Conservation (phyloP, 352 stramenopile species). For the Globisporangium perplexum region DNA sequence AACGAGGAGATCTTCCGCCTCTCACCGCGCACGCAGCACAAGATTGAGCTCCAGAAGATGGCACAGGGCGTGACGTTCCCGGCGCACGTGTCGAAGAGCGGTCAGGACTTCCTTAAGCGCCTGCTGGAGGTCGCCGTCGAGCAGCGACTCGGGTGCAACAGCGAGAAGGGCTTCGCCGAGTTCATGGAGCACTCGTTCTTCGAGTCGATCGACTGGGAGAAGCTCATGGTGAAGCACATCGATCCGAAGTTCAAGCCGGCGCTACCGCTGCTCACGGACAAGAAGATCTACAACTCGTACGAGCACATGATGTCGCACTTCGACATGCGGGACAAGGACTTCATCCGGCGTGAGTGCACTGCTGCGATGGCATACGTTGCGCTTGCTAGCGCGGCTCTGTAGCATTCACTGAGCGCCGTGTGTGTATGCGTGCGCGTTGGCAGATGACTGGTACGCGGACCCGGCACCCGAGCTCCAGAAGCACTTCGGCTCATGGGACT, state of each 20-base stretch:
- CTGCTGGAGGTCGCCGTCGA: conserved; percentile 78
- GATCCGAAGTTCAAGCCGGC: conserved; percentile 75
- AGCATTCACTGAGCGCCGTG: too few relatives aligned
- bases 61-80: conserved; percentile 59
- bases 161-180: conserved; percentile 70
- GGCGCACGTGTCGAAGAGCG: conserved; percentile 49
- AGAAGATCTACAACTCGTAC: conserved; percentile 84
- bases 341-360: conserved; percentile 68
- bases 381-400: neutral
- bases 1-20: conserved; percentile 75
- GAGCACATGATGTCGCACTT: conserved; percentile 88
- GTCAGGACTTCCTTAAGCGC: conserved; percentile 72
- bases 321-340: conserved; percentile 78
- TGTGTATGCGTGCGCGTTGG: neutral
- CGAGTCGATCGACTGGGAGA: conserved; percentile 77
- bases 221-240: conserved; percentile 87
- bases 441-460: conserved; percentile 79
- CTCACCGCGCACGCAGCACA: conserved; percentile 66
- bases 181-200: conserved; percentile 91
- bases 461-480: conserved; percentile 73
- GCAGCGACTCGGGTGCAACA: conserved; percentile 62
- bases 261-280: conserved; percentile 58
- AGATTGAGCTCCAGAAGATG: conserved; percentile 82
- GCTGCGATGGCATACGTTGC: too few relatives aligned
- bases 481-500: conserved; percentile 86